Evolutionary conservation across 2,329 filamentous ascomycete genomes (phyloP), one percentile per base, ranked within the genome.

Genomic region (Septoria linicola): DNA sequence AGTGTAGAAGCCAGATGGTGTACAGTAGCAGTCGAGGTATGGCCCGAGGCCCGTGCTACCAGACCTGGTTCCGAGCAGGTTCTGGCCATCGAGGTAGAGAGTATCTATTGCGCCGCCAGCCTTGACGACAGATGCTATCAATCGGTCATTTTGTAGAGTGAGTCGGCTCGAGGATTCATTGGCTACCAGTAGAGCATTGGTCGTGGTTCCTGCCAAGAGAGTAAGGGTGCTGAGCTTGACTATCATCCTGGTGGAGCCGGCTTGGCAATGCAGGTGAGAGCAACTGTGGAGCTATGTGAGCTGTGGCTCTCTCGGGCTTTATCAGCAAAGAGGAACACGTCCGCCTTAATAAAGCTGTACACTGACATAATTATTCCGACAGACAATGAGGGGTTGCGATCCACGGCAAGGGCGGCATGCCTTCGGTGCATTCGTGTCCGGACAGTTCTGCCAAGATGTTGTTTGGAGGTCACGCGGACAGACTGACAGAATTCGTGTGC

Each of bases 21-120:
- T 79, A 61, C 81, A 85, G 66, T 84, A 82, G 63, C 82, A 85
- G 64, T 85, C 81, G 4, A 84, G 75, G 60, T 84, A 83, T 1
- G 80, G 78, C 0, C 79, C 78, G 20, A 76, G 72, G 2, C 3
- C 66, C 72, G 14, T 69, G 70, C 53, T 54, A 31, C 58, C 59
- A 16, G 43, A 68, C 14, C 59, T 56, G 1, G 68, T 68, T 10
- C 80, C 80, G 1, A 83, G 73, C 1, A 84, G 71, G 55, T 83
- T 76, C 53, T 77, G 74, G 0, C 68, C 70, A 58, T 78, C 76
- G 0, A 79, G 71, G 8, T 65, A 68, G 2, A 79, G 63, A 14
- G 68, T 64, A 8, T 71, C 65, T 16, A 78, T 70, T 10, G 68
- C 66, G 0, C 75, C 76, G 4, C 58, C 66, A 1, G 63, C 61